Conservation (phyloP, 768 basidiomycete genomes). For the Candolleomyces efflorescens region DNA sequence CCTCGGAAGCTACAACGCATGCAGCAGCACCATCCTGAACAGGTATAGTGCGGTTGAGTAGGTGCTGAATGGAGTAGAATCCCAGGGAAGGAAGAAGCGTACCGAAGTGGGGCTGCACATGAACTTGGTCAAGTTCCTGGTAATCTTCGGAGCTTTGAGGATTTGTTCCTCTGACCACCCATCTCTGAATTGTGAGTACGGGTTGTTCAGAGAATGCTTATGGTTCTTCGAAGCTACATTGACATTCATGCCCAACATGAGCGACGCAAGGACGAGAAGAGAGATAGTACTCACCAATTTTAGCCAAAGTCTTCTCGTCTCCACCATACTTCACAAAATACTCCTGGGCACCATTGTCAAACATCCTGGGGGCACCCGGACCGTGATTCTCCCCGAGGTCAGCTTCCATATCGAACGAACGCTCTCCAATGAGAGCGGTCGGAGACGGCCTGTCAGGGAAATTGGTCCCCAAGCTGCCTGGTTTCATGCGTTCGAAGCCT, state of each 20-base stretch:
- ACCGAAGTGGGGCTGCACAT: conserved; percentile 89
- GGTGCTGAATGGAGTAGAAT: neutral
- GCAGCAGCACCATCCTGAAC: conserved; percentile 69
- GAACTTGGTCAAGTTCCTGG: conserved; percentile 69
- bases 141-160: conserved; percentile 61
- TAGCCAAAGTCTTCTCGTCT: conserved; percentile 60
- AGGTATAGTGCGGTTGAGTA: neutral
- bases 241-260: neutral
- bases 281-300: conserved; percentile 53
- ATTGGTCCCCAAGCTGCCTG: conserved; percentile 65
- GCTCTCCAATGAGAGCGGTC: conserved; percentile 38
- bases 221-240: conserved; percentile 76
- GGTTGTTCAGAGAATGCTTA: conserved; percentile 75
- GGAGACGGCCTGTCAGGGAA: conserved; percentile 56
- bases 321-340: conserved; percentile 76
- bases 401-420: conserved; percentile 37
- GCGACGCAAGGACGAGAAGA: neutral
- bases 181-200: conserved; percentile 81
- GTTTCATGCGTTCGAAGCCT: conserved; percentile 83
- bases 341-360: conserved; percentile 71
- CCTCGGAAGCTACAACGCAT: conserved; percentile 74
- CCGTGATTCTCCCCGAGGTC: conserved; percentile 61
- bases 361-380: conserved; percentile 68
- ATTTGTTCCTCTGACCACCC: conserved; percentile 75
- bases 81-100: conserved; percentile 12